Evolutionary conservation across 2,329 filamentous ascomycete species (phyloP), one percentile per base, ranked within the genome.

Genomic region (Paraphoma chrysanthemicola): DNA sequence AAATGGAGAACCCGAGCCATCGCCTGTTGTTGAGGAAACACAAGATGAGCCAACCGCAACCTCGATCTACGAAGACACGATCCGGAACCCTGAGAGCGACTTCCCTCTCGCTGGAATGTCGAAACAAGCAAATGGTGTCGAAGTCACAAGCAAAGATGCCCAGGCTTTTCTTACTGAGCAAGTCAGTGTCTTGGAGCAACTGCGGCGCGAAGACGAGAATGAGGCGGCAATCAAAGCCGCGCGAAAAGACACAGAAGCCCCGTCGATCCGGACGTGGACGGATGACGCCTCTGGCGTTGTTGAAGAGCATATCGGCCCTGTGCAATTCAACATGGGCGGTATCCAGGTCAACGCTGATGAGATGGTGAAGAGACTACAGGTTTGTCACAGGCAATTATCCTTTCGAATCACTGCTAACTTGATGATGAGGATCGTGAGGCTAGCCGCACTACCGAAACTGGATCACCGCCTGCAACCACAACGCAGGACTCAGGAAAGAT

Each of bases 311-410:
- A 96, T 97, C 69, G 93, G 93, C 0, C 93, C 93, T 0, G 93
- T 97, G 62, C 93, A 97, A 72, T 97, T 98, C 80, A 99, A 99
- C 75, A 95, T 99, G 85, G 95, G 95, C 42, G 95, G 95, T 51
- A 97, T 99, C 61, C 93, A 97, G 73, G 91, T 97, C 30, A 93
- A 97, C 77, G 93, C 93, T 8, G 93, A 97, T 71, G 93, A 97
- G 70, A 95, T 96, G 90, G 80, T 97, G 55, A 90, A 93, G 76
- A 87, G 90, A 67, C 82, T 96, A 58, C 93, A 93, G 86, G 92
- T 94, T 79, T 38, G 66, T 54, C n/a, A 8, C 18, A 2, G 12
- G 11, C 23, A 23, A 23, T 5, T 23, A 23, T 23, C 23, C 23
- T 23, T 23, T 5, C 23, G 23, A 23, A 23, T 23, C 23, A 23